Evolutionary conservation across 257 asterid species (phyloP).

Genomic region (Scutellaria minor): DNA sequence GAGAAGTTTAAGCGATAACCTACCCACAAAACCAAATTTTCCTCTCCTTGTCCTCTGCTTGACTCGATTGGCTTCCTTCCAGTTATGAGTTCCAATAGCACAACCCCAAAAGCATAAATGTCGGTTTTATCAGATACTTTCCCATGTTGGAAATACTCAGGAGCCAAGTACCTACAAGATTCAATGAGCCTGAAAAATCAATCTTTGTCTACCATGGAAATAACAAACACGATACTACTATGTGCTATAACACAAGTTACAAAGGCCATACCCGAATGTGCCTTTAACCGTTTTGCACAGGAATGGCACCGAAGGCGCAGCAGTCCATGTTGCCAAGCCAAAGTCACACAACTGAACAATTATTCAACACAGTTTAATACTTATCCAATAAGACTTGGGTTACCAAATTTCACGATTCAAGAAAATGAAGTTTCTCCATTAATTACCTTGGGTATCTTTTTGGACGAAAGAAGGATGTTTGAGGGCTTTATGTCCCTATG

Average conservation of each 20-base stretch:
- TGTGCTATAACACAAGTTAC: neutral
- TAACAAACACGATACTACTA: constrained; percentile 1
- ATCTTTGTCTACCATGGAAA: neutral
- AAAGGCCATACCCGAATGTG: constrained; percentile 82
- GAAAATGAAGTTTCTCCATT: constrained; percentile 14
- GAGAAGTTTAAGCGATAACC: constrained; percentile 32
- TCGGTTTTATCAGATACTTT: constrained; percentile 94
- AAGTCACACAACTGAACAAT: constrained; percentile 78
- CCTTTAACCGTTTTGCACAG: constrained; percentile 96
- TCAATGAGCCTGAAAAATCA: constrained; percentile 26
- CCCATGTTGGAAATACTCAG: constrained; percentile 95
- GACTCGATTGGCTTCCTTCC: constrained; percentile 89
- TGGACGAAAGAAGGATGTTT: constrained; percentile 88
- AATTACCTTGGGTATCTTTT: constrained; percentile 66
- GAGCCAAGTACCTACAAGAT: constrained; percentile 77
- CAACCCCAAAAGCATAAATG: constrained; percentile 85
- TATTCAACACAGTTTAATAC: neutral
- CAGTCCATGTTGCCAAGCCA: constrained; percentile 95
- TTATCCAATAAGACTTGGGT: too few species aligned
- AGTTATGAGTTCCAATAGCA: constrained; percentile 83
- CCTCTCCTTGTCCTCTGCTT: constrained; percentile 85
- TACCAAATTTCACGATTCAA: neutral
- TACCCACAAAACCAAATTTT: constrained; percentile 87
- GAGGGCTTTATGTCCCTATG: constrained; percentile 97
- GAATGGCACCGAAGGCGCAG: constrained; percentile 86